Percentiles rank a stretch among this genome's conserved stretches.
Conservation (phyloP, 2,329 filamentous ascomycete species). For the Madurella fahalii region DNA sequence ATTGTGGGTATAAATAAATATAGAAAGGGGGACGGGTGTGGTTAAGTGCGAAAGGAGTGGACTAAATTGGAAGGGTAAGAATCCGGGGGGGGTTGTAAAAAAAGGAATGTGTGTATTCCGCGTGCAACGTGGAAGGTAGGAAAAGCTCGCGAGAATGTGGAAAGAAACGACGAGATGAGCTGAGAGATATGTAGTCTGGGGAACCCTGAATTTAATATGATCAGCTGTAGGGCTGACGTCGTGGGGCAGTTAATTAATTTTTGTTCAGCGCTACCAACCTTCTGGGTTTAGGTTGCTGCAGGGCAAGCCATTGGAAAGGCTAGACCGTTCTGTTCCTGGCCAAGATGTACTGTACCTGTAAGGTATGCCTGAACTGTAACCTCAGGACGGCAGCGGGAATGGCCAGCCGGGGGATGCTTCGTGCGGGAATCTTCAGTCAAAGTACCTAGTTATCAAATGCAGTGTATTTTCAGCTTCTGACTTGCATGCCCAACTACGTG, state of each 20-base stretch:
- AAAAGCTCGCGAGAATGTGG: background rate
- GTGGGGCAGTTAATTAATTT: background rate
- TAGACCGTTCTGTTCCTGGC: background rate
- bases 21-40: background rate
- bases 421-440: too few species aligned
- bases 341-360: too few species aligned
- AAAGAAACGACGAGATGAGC: background rate
- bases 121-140: background rate
- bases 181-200: background rate
- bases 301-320: background rate
- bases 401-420: too few species aligned
- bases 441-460: too few species aligned
- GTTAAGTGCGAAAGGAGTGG: too few species aligned
- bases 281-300: background rate
- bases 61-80: too few species aligned
- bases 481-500: too few species aligned
- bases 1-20: background rate
- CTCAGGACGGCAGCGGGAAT: too few species aligned
- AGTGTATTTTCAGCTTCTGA: too few species aligned
- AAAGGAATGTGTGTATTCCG: background rate
- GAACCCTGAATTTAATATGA: background rate
- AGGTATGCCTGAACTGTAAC: too few species aligned
- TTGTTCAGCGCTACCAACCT: background rate
- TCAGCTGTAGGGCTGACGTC: background rate
- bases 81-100: background rate